These are phyloP conservation scores for Penicillium thymicola DNA, from an alignment of 2,329 filamentous ascomycete genomes.

Conservation along the genomic window DNA sequence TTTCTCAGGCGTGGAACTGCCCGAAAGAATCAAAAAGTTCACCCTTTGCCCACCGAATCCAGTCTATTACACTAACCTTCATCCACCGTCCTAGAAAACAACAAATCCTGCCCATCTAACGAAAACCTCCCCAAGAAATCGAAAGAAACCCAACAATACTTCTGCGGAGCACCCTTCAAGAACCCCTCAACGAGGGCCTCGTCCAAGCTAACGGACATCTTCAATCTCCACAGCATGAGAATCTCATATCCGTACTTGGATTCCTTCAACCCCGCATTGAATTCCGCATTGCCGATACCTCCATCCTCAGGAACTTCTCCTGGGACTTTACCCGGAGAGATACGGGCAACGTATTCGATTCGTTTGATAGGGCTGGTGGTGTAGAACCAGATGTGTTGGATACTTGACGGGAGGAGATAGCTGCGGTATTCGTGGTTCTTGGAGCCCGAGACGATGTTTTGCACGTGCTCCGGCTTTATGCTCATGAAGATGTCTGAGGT, in stretches of 20 bases:
- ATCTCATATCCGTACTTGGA: slow-evolving; percentile 53
- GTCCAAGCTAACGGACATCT: slow-evolving; percentile 54
- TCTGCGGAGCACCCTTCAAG: slow-evolving; percentile 50
- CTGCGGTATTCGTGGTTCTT: slow-evolving; percentile 56
- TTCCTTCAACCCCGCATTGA: slow-evolving; percentile 44
- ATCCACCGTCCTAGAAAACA: background rate
- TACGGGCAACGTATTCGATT: slow-evolving; percentile 59
- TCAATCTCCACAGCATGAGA: slow-evolving; percentile 59
- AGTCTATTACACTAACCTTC: background rate
- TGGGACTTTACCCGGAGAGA: slow-evolving; percentile 48
- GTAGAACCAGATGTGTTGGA: slow-evolving; percentile 63
- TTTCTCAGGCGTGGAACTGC: too few species aligned
- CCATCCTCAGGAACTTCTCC: slow-evolving; percentile 47
- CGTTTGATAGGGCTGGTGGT: slow-evolving; percentile 47
- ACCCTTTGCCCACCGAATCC: background rate
- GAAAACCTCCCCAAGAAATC: slow-evolving; percentile 5
- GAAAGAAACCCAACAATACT: slow-evolving; percentile 34
- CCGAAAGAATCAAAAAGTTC: too few species aligned
- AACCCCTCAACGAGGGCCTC: slow-evolving; percentile 56
- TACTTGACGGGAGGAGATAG: slow-evolving; percentile 51
- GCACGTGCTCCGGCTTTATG: slow-evolving; percentile 48
- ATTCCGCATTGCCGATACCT: slow-evolving; percentile 53
- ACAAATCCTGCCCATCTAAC: slow-evolving; percentile 3
- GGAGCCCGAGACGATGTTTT: slow-evolving; percentile 8
- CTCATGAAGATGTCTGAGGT: slow-evolving; percentile 47